Conservation (phyloP, 23 red algal genomes). For the Chondrus crispus region DNA sequence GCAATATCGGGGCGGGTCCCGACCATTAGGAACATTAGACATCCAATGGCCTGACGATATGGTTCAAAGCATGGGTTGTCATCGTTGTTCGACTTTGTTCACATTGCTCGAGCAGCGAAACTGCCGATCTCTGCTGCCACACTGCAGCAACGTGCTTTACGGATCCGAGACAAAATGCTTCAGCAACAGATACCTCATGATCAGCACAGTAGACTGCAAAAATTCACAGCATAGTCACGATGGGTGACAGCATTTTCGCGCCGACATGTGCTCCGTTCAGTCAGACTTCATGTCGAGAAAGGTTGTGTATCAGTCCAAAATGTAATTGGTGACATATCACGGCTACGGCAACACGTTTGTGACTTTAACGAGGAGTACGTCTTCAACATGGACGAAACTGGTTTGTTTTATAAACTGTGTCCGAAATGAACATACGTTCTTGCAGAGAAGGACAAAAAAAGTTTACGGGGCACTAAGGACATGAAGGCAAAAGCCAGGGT, state of each 20-base stretch:
- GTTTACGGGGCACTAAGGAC: background rate
- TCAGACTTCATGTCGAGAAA: background rate
- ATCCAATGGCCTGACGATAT: too few species aligned
- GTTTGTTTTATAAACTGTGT: background rate
- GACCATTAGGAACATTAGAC: too few species aligned
- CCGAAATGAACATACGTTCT: background rate
- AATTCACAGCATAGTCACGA: background rate
- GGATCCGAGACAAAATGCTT: background rate
- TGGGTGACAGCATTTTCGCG: background rate
- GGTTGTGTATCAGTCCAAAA: background rate
- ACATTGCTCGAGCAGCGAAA: background rate
- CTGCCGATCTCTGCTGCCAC: background rate
- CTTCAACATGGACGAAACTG: conserved; percentile 32
- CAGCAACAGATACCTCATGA: too few species aligned
- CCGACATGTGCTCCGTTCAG: background rate
- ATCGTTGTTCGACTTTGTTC: background rate
- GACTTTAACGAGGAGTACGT: conserved; percentile 7
- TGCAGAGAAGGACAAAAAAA: background rate
- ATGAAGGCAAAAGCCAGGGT: conserved; percentile 11
- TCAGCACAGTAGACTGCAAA: too few species aligned
- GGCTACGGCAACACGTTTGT: background rate
- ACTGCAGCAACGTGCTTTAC: background rate
- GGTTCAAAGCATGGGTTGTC: too few species aligned
- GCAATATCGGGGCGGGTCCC: too few species aligned
- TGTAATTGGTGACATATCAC: background rate